phyloP scores from a whole-genome alignment of 2,329 filamentous ascomycete genomes.

The Arthrobotrys iridis region DNA sequence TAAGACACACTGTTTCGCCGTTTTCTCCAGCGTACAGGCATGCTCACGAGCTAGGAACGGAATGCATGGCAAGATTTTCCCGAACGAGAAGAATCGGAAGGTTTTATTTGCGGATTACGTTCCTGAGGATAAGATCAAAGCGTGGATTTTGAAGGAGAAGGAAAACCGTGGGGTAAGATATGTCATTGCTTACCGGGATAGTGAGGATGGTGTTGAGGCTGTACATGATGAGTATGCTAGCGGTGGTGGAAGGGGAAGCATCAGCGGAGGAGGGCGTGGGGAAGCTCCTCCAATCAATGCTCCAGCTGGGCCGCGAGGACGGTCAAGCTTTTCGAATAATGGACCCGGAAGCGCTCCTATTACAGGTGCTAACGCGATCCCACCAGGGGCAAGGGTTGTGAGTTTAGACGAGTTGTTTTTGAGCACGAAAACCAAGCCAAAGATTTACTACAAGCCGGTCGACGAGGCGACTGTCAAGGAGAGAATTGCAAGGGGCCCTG shows the following conservation, averaged over 20 bases:
- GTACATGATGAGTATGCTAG: constrained; percentile 40
- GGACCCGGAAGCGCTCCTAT: not conserved
- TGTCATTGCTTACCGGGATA: constrained; percentile 73
- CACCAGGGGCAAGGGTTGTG: constrained; percentile 37
- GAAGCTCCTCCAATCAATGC: constrained; percentile 24
- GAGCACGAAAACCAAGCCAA: constrained; percentile 57
- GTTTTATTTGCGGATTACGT: constrained; percentile 89
- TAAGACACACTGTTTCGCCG: constrained; percentile 85
- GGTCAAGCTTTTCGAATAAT: constrained; percentile 26
- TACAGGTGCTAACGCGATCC: not conserved
- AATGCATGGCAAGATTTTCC: constrained; percentile 84
- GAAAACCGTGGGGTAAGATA: constrained; percentile 67
- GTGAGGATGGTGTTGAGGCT: constrained; percentile 44
- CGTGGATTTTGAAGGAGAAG: constrained; percentile 79
- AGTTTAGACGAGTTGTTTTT: constrained; percentile 57
- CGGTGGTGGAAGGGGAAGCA: not conserved
- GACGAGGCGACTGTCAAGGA: constrained; percentile 55
- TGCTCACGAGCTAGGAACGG: constrained; percentile 79
- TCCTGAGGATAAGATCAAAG: constrained; percentile 75
- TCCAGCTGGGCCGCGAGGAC: constrained; percentile 29
- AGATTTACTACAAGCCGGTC: constrained; percentile 58
- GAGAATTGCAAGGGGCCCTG: constrained; percentile 55
- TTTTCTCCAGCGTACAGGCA: constrained; percentile 74
- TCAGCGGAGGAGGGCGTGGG: not conserved
- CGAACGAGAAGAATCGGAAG: constrained; percentile 84